Evolutionary conservation across 208 protist species (phyloP).

Genomic region (Acanthamoeba triangularis): DNA sequence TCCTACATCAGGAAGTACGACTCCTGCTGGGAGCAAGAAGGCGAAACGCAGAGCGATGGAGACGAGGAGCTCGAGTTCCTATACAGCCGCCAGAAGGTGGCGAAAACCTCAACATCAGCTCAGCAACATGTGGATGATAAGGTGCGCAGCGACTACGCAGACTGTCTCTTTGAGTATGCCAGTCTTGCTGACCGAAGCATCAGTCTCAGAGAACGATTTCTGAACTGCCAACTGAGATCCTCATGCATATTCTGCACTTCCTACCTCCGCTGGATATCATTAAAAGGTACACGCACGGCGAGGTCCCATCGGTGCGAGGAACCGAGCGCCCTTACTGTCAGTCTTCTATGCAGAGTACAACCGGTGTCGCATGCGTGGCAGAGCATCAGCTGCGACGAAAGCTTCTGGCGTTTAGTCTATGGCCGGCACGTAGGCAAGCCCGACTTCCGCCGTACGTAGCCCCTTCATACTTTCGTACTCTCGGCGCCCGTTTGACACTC

Average conservation of each 20-base stretch:
- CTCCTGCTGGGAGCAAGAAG: slow-evolving; percentile 36
- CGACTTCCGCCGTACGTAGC: neutral
- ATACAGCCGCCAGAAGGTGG: neutral
- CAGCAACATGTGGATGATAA: neutral
- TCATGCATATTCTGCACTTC: slow-evolving; percentile 37
- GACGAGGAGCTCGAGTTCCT: neutral
- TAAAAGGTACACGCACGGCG: neutral
- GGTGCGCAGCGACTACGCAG: too few species aligned
- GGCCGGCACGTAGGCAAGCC: neutral
- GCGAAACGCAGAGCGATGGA: slow-evolving; percentile 53
- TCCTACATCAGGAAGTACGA: slow-evolving; percentile 18
- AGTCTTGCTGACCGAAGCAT: neutral
- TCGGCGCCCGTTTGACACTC: neutral
- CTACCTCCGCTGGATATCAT: slow-evolving; percentile 6
- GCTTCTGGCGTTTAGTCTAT: slow-evolving; percentile 28
- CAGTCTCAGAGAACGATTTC: neutral
- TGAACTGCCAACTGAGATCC: neutral
- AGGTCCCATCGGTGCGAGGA: neutral
- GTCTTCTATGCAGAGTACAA: neutral
- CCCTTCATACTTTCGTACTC: neutral
- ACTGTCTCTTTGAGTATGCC: neutral
- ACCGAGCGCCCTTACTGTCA: neutral
- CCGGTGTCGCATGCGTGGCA: slow-evolving; percentile 2
- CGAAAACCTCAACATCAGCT: neutral
- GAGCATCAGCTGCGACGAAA: neutral